Conservation (phyloP, 306 rosid species). For the Cucurbita ficifolia region DNA sequence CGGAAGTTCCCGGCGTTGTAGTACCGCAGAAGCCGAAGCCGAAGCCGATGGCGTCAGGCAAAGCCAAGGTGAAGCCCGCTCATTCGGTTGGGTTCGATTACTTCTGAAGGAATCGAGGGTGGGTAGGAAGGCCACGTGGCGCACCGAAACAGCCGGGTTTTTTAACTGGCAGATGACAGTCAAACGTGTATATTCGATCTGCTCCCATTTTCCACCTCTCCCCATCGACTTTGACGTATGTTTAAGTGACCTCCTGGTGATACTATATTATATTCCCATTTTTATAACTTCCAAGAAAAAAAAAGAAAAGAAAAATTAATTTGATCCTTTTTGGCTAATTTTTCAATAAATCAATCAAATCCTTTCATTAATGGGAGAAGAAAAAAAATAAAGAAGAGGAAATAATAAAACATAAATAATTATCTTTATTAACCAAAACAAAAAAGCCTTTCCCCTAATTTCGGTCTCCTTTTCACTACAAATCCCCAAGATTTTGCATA, state of each 20-base stretch:
- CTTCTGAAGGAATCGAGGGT: conserved; percentile 15
- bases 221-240: background rate
- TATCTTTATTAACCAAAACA: background rate
- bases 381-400: background rate
- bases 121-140: conserved; percentile 28
- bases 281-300: background rate
- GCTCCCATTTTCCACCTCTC: conserved; percentile 1
- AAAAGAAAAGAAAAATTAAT: background rate
- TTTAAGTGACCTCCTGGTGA: conserved; percentile 12
- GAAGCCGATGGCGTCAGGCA: conserved; percentile 9
- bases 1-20: conserved; percentile 31
- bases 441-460: background rate
- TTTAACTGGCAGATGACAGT: conserved; percentile 30
- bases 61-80: conserved; percentile 2
- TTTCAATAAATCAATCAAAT: background rate
- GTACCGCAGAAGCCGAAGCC: conserved; percentile 30
- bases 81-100: conserved; percentile 29
- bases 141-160: conserved; percentile 23
- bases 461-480: background rate
- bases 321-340: no score
- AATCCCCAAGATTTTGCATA: background rate
- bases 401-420: background rate
- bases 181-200: conserved; percentile 33
- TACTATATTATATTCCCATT: background rate
- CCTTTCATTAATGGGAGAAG: background rate